Conservation (phyloP, 2,329 filamentous ascomycete genomes). For the Colletotrichum eleusines region DNA sequence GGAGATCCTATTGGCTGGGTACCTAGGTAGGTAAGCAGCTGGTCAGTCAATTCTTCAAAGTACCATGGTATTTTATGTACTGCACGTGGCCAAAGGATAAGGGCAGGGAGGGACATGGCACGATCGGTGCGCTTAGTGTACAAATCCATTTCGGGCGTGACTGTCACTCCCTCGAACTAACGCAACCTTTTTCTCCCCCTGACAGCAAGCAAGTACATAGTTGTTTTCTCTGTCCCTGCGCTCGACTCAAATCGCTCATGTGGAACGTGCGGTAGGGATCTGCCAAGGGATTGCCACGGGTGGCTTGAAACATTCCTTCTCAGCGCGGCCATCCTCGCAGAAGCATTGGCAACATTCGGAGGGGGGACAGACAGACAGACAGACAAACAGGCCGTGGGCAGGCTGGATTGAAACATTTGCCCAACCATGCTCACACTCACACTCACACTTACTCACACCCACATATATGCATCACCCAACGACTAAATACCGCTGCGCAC, state of each 20-base stretch:
- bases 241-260: constrained; percentile 5
- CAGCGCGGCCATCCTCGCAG: background rate
- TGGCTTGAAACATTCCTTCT: constrained; percentile 24
- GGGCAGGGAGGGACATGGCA: background rate
- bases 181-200: constrained; percentile 26
- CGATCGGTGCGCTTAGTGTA: background rate
- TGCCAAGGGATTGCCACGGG: background rate
- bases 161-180: constrained; percentile 29
- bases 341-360: constrained; percentile 12
- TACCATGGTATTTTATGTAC: no score
- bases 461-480: no score
- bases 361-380: background rate
- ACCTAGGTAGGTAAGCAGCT: no score
- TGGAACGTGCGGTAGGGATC: background rate
- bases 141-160: background rate
- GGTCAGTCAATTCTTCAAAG: no score
- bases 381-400: background rate
- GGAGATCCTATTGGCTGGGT: background rate
- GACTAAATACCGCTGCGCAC: constrained; percentile 16
- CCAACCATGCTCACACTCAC: constrained; percentile 29
- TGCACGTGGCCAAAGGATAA: background rate
- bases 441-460: no score
- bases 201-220: constrained; percentile 1
- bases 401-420: constrained; percentile 39
- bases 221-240: constrained; percentile 10